Evolutionary conservation across 192 early-diverging fungal species (phyloP), one percentile per base, ranked within the genome.

Genomic region (Diversispora epigaea): DNA sequence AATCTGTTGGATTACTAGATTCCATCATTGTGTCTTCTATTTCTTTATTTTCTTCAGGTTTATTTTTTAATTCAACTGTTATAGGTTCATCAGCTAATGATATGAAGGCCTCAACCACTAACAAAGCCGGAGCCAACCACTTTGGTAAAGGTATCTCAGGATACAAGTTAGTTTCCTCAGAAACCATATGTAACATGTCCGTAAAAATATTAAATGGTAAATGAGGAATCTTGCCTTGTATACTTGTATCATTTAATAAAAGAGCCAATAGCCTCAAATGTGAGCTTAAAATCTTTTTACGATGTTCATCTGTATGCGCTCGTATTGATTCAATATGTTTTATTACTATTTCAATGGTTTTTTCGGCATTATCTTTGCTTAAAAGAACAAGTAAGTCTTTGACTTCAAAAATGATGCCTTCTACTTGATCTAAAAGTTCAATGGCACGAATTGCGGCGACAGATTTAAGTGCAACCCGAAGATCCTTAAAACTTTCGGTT

Each of bases 71-170:
- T 7, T 78, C 77, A 3, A 82, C 68, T 44, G 41, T 52, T 55
- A 64, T 76, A 4, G 91, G 89, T 73, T 93, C 89, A 68, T 94
- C 90, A 15, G 85, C 50, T 14, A 88, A 61, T 14, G 90, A 87
- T 7, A 93, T 77, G 64, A 87, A 84, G 3, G 83, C 65, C 68
- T 94, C 93, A 15, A 94, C 25, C 22, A 92, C 83, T 39, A 94
- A 77, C 3, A 92, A 77, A 32, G 83, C 77, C 0, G 90, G 75
- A 32, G 91, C 78, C 10, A 89, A 71, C 89, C 89, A 93, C 5
- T 79, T 80, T 6, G 76, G 76, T 58, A 77, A 72, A 32, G 73
- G 77, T 21, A 64, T 73, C 17, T 57, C 64, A 9, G 71, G 3
- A 58, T 65, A 8, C 54, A 55, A 61, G 75, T 58, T 19, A 65